phyloP scores from a whole-genome alignment of 495 filamentous ascomycete genomes.

The Parachaetomium inaequale region DNA sequence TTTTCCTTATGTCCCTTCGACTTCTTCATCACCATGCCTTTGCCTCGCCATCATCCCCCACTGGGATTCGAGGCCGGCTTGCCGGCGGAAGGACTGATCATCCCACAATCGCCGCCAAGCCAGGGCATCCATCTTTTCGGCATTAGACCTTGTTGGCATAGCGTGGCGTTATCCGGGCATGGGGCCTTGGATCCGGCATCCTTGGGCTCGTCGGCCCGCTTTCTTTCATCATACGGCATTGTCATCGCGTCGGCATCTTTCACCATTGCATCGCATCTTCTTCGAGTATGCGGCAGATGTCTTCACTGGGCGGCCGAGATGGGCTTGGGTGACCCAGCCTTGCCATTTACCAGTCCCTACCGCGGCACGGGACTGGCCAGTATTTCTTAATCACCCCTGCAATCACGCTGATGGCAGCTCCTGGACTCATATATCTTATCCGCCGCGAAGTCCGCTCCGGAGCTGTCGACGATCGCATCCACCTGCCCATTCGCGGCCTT shows the following conservation, averaged over 20 bases:
- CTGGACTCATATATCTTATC: neutral
- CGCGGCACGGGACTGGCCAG: constrained; percentile 13
- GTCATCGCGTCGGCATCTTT: constrained; percentile 18
- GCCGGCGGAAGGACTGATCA: constrained; percentile 24
- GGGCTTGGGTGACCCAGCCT: neutral
- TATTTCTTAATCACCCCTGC: constrained; percentile 17
- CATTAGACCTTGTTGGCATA: constrained; percentile 31
- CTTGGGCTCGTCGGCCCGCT: constrained; percentile 22
- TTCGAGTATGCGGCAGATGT: constrained; percentile 10
- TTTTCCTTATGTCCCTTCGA: constrained; percentile 12
- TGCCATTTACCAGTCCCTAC: constrained; percentile 13
- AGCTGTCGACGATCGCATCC: constrained; percentile 16
- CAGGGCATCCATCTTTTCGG: constrained; percentile 17
- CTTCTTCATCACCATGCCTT: constrained; percentile 2
- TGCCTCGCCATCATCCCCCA: neutral
- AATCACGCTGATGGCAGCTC: constrained; percentile 16
- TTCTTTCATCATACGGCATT: constrained; percentile 21
- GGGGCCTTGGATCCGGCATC: constrained; percentile 31
- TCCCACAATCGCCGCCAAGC: constrained; percentile 26
- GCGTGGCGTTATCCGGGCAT: constrained; percentile 27
- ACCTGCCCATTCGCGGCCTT: constrained; percentile 17
- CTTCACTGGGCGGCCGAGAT: constrained; percentile 4
- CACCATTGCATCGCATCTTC: constrained; percentile 18
- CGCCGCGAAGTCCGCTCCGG: neutral
- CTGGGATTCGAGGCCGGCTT: constrained; percentile 6